A percentile compares a stretch with the other conserved stretches of the same genome.
Evolutionary conservation across 768 basidiomycete genomes (phyloP).

Genomic region (Leccinum disarticulatum): DNA sequence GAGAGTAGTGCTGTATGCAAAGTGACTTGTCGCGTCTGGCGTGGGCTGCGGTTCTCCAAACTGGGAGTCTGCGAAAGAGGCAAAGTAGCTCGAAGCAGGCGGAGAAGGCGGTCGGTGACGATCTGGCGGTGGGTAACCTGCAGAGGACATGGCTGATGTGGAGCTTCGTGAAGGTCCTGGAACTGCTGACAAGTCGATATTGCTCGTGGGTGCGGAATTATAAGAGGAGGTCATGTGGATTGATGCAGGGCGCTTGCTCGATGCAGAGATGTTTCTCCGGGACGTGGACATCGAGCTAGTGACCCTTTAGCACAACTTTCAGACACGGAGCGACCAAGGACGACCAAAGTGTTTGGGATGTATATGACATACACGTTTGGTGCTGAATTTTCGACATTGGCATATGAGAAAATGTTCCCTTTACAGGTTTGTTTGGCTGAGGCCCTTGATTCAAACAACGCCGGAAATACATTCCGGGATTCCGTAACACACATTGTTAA

Average conservation of each 20-base stretch:
- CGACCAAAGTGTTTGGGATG: not conserved
- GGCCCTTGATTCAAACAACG: slow-evolving; percentile 18
- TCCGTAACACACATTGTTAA: not conserved
- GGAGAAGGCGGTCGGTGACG: slow-evolving; percentile 49
- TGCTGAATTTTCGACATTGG: not conserved
- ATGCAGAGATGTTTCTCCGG: slow-evolving; percentile 20
- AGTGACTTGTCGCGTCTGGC: slow-evolving; percentile 68
- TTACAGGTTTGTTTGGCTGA: slow-evolving; percentile 18
- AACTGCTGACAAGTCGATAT: slow-evolving; percentile 17
- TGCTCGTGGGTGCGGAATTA: slow-evolving; percentile 3
- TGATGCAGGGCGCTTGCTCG: slow-evolving; percentile 20
- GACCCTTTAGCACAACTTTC: not conserved
- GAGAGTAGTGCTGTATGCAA: slow-evolving; percentile 81
- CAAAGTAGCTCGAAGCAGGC: slow-evolving; percentile 81
- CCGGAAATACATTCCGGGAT: not conserved
- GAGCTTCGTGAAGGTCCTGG: slow-evolving; percentile 21
- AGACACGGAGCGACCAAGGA: not conserved
- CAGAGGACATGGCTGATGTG: slow-evolving; percentile 18
- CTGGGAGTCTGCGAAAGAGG: slow-evolving; percentile 50
- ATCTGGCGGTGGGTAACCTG: slow-evolving; percentile 16
- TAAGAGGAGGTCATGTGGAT: slow-evolving; percentile 10
- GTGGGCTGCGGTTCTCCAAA: slow-evolving; percentile 54
- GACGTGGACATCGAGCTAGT: slow-evolving; percentile 27
- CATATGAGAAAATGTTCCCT: slow-evolving; percentile 19
- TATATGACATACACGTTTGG: too few relatives aligned